A percentile compares a stretch with the other conserved stretches of the same genome.
Evolutionary conservation across 805 yeast genomes (phyloP).

Genomic region (Hanseniaspora vineae): DNA sequence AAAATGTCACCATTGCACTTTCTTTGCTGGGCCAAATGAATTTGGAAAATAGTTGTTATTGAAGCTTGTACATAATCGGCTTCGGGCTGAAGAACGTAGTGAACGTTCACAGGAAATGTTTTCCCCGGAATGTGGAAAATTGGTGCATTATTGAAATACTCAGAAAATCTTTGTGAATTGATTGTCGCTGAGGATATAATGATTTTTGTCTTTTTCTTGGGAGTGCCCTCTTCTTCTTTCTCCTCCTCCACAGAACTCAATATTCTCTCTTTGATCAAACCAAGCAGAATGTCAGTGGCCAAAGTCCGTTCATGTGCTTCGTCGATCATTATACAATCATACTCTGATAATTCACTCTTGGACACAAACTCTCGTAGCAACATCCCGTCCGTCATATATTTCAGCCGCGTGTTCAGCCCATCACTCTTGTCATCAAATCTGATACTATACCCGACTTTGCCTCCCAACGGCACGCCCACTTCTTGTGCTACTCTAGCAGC

Average conservation of each 20-base stretch:
- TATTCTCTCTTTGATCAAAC: constrained; percentile 63
- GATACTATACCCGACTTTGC: constrained; percentile 77
- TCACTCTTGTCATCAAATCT: constrained; percentile 75
- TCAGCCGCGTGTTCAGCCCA: constrained; percentile 47
- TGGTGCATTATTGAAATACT: constrained; percentile 73
- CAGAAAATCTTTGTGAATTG: constrained; percentile 77
- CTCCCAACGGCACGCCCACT: constrained; percentile 67
- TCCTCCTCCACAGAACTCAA: constrained; percentile 13
- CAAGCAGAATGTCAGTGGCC: constrained; percentile 76
- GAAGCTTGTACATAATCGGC: constrained; percentile 87
- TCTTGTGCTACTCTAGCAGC: constrained; percentile 90
- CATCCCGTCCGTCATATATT: constrained; percentile 96
- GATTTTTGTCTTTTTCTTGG: constrained; percentile 54
- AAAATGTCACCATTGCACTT: constrained; percentile 62
- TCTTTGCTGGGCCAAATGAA: constrained; percentile 46
- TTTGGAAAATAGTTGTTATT: constrained; percentile 73
- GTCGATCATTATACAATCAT: constrained; percentile 82
- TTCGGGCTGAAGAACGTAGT: constrained; percentile 77
- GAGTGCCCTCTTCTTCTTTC: too few relatives aligned
- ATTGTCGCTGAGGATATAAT: constrained; percentile 90
- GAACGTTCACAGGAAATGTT: constrained; percentile 80
- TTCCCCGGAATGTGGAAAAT: constrained; percentile 86
- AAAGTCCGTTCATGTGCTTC: constrained; percentile 96
- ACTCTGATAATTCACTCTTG: constrained; percentile 56
- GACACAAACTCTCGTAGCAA: constrained; percentile 67